Conservation (phyloP, 2,329 filamentous ascomycete species). For the Aphanocladium album region DNA sequence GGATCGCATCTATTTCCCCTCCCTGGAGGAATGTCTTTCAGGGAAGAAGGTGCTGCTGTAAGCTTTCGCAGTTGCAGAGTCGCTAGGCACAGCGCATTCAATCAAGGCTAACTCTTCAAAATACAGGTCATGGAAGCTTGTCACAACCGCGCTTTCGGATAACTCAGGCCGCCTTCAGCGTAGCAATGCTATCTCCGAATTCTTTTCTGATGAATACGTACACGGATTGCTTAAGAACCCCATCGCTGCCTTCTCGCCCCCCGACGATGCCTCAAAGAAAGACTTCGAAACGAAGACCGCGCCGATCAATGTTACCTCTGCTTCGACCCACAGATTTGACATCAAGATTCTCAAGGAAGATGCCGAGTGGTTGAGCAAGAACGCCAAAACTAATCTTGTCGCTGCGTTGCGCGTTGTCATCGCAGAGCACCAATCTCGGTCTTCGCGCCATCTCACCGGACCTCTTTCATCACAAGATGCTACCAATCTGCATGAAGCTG, state of each 20-base stretch:
- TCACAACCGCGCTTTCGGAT: conserved; percentile 54
- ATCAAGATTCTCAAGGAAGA: conserved; percentile 79
- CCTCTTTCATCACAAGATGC: conserved; percentile 74
- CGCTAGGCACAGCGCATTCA: conserved; percentile 8
- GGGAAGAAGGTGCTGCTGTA: conserved; percentile 78
- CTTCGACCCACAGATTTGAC: conserved; percentile 61
- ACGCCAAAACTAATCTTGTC: conserved; percentile 72
- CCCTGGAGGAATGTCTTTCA: conserved; percentile 77
- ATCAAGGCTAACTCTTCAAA: conserved; percentile 14
- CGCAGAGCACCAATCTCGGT: conserved; percentile 76
- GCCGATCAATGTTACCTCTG: conserved; percentile 75
- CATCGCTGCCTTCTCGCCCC: conserved; percentile 60
- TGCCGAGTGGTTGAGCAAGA: conserved; percentile 77
- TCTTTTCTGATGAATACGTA: conserved; percentile 67
- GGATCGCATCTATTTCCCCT: conserved; percentile 72
- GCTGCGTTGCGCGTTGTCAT: conserved; percentile 75
- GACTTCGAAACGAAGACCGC: conserved; percentile 81
- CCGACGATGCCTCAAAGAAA: conserved; percentile 58
- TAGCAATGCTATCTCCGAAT: conserved; percentile 55
- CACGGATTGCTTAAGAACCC: conserved; percentile 64
- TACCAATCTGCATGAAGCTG: conserved; percentile 68
- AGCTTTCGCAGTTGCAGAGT: conserved; percentile 28
- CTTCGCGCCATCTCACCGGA: conserved; percentile 65
- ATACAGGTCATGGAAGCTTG: conserved; percentile 57
- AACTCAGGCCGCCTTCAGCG: conserved; percentile 49